Evolutionary conservation across 305 asterid species (phyloP).

Genomic region (Solanum chacoense): DNA sequence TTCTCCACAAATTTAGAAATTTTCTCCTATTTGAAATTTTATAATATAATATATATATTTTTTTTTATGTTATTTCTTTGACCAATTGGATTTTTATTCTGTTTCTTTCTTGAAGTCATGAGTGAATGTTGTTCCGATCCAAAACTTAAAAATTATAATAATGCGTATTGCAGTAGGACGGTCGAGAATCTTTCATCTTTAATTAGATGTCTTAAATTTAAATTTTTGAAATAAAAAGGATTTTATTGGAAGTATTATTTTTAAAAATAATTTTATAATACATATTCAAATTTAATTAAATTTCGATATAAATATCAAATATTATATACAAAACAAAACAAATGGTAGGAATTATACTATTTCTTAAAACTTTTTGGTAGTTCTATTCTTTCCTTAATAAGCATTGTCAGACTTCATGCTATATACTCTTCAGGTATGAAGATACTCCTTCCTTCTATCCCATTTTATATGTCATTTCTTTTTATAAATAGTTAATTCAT

Average conservation of each 20-base stretch:
- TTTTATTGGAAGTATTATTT: background rate
- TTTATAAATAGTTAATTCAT: too few species aligned
- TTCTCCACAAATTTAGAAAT: background rate
- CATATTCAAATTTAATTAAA: background rate
- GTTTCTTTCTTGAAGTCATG: background rate
- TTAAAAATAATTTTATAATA: too few species aligned
- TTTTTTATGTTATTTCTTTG: background rate
- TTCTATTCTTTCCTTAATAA: background rate
- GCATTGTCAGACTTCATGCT: background rate
- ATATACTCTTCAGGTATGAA: background rate
- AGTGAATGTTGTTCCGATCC: background rate
- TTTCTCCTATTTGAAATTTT: background rate
- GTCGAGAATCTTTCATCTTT: background rate
- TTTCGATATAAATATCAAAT: background rate
- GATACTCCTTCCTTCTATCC: too few species aligned
- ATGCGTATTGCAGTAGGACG: background rate
- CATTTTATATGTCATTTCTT: too few species aligned
- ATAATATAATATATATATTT: background rate
- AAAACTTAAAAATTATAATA: background rate
- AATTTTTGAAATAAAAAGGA: background rate
- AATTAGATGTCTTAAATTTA: background rate
- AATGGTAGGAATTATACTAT: background rate
- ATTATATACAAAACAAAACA: background rate
- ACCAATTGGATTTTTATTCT: background rate
- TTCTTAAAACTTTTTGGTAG: background rate